These are phyloP conservation scores for Glycine latifolia DNA, from an alignment of 306 rosid genomes.

Conservation along the genomic window DNA sequence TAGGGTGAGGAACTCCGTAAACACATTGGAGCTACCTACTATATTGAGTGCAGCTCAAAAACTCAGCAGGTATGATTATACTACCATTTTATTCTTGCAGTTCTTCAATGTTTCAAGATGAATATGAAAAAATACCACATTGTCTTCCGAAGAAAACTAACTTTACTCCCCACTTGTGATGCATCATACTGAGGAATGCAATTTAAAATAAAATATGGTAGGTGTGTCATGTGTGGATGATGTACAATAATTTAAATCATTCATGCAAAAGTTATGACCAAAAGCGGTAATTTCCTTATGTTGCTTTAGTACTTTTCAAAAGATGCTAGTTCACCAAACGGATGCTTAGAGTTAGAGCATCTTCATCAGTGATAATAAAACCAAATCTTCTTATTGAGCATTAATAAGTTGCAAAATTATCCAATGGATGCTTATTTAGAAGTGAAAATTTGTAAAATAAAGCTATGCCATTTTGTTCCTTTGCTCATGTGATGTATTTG, in stretches of 20 bases:
- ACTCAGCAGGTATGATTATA: constrained; percentile 81
- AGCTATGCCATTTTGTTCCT: background rate
- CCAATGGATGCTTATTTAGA: no score
- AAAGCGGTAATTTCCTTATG: background rate
- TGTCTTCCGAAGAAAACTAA: constrained; percentile 7
- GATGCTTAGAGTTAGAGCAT: background rate
- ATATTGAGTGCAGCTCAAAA: constrained; percentile 95
- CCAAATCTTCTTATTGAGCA: background rate
- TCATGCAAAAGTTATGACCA: background rate
- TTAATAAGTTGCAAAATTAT: no score
- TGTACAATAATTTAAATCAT: constrained; percentile 1
- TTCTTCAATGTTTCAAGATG: constrained; percentile 12
- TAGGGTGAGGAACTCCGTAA: constrained; percentile 96
- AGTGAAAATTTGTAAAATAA: no score
- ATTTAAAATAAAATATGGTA: constrained; percentile 12
- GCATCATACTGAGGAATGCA: constrained; percentile 2
- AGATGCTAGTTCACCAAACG: background rate
- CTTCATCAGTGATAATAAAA: background rate
- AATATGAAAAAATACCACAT: background rate
- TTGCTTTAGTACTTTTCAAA: background rate
- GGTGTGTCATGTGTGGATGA: background rate
- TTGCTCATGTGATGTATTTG: background rate
- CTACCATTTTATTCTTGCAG: constrained; percentile 34
- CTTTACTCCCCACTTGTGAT: constrained; percentile 6
- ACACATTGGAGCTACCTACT: constrained; percentile 81